These are phyloP conservation scores for Penicillium chermesinum DNA, from an alignment of 495 filamentous ascomycete genomes.

Conservation along the genomic window DNA sequence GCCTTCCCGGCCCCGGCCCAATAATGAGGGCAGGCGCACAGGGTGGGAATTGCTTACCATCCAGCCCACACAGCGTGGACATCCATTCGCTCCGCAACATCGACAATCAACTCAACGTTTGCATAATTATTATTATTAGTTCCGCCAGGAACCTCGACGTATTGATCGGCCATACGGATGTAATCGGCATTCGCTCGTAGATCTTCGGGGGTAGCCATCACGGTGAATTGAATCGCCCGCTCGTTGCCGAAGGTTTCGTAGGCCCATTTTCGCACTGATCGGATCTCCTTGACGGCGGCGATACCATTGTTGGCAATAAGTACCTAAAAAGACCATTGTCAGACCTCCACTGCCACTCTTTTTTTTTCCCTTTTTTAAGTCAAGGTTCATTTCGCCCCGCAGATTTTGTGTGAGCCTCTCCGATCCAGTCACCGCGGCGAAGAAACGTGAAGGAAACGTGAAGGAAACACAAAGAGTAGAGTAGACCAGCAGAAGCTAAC, in stretches of 20 bases:
- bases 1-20: not conserved
- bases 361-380: not conserved
- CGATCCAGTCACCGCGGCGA: too few relatives aligned
- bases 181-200: constrained; percentile 96
- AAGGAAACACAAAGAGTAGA: too few relatives aligned
- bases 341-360: not conserved
- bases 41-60: constrained; percentile 46
- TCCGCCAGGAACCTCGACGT: constrained; percentile 96
- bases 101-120: constrained; percentile 98
- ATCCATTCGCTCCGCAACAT: constrained; percentile 97
- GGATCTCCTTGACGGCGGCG: constrained; percentile 97
- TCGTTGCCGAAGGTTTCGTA: constrained; percentile 99
- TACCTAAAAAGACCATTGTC: constrained; percentile 53
- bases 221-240: constrained; percentile 95
- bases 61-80: constrained; percentile 99
- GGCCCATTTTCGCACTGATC: constrained; percentile 98
- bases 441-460: too few relatives aligned
- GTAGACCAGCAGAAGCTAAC: too few relatives aligned
- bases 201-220: constrained; percentile 99
- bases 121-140: constrained; percentile 99
- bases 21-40: constrained; percentile 35
- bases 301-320: constrained; percentile 99
- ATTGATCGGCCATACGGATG: constrained; percentile 98
- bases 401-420: not conserved
- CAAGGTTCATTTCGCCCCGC: not conserved